A percentile compares a stretch with the other conserved stretches of the same genome.
Conservation (phyloP, 768 basidiomycete genomes). For the Cantharellus anzutake region DNA sequence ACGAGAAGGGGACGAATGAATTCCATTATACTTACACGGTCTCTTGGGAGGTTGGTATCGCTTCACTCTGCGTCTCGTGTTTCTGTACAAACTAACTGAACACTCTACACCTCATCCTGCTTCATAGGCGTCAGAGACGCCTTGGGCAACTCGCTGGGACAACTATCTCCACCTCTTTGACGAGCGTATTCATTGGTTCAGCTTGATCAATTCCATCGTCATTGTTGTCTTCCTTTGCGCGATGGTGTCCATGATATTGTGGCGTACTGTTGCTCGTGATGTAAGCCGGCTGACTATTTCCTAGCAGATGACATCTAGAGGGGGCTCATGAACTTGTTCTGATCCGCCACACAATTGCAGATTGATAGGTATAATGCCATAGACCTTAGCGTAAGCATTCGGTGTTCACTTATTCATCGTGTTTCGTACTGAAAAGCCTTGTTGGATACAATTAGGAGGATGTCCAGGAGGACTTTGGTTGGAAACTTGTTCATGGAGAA, state of each 20-base stretch:
- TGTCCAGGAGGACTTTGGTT: slow-evolving; percentile 94
- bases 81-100: slow-evolving; percentile 1
- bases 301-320: too few species aligned
- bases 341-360: slow-evolving; percentile 17
- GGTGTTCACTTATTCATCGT: not conserved
- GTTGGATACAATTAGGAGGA: slow-evolving; percentile 40
- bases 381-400: slow-evolving; percentile 51
- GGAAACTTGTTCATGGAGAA: slow-evolving; percentile 95
- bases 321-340: not conserved
- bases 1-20: slow-evolving; percentile 31
- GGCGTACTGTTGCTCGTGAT: slow-evolving; percentile 75
- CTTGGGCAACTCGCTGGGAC: slow-evolving; percentile 88
- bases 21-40: slow-evolving; percentile 80
- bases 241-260: slow-evolving; percentile 85
- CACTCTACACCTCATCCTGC: not conserved
- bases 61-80: not conserved
- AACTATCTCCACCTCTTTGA: slow-evolving; percentile 89
- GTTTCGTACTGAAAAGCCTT: not conserved
- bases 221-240: slow-evolving; percentile 80
- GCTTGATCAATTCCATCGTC: slow-evolving; percentile 78
- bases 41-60: slow-evolving; percentile 52
- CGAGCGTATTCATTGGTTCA: slow-evolving; percentile 93
- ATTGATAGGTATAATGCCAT: slow-evolving; percentile 90
- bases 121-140: slow-evolving; percentile 4
- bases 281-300: slow-evolving; percentile 20